A percentile compares a stretch with the other conserved stretches of the same genome.
phyloP scores from a whole-genome alignment of 192 early-diverging fungal genomes.

The Coemansia sp. region DNA sequence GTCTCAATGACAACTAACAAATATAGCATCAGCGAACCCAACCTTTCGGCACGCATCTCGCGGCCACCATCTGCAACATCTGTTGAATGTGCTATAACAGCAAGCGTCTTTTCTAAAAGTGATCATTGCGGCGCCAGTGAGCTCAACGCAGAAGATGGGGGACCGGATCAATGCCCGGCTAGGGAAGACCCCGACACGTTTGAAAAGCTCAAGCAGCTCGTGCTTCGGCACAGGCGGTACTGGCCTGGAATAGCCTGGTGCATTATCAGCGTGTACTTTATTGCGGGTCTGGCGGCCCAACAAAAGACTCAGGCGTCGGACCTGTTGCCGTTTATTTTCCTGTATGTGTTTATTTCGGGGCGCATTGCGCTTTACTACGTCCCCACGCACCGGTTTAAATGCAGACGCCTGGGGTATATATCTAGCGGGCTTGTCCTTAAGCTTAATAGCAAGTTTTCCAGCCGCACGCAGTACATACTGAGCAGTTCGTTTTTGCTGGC shows the following conservation, averaged over 20 bases:
- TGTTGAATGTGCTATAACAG: background rate
- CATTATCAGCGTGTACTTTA: conserved; percentile 59
- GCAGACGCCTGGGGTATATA: conserved; percentile 9
- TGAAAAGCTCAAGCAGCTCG: conserved; percentile 4
- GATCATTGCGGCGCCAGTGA: background rate
- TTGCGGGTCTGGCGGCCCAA: conserved; percentile 57
- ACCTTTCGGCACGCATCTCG: background rate
- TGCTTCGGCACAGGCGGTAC: conserved; percentile 17
- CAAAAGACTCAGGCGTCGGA: conserved; percentile 43
- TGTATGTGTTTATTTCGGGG: conserved; percentile 57
- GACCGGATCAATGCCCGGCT: no score
- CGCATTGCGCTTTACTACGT: conserved; percentile 50
- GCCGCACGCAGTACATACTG: conserved; percentile 32
- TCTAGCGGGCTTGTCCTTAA: background rate
- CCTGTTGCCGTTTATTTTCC: conserved; percentile 45
- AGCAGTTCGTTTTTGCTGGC: conserved; percentile 25
- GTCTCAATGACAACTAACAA: background rate
- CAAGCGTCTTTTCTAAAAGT: background rate
- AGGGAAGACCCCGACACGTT: background rate
- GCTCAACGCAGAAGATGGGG: background rate
- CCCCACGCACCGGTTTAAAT: conserved; percentile 21
- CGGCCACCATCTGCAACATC: background rate
- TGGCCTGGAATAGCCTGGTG: conserved; percentile 51
- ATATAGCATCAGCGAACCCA: background rate
- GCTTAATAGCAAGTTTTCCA: background rate